Conservation (phyloP, 148 eudicot genomes). For the Selenicereus undatus region DNA sequence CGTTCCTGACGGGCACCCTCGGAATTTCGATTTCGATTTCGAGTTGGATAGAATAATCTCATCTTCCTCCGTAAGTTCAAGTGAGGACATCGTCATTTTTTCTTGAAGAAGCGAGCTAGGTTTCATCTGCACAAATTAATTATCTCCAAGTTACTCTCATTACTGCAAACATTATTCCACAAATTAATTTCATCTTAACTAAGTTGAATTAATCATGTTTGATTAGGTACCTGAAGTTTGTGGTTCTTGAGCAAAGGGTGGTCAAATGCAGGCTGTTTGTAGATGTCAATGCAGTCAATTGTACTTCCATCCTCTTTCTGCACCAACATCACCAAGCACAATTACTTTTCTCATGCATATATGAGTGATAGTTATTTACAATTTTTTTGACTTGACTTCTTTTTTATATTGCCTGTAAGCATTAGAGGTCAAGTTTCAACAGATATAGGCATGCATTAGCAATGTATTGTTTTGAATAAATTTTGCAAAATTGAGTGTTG, state of each 20-base stretch:
- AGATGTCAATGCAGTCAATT: slow-evolving; percentile 17
- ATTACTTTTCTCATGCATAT: too few species aligned
- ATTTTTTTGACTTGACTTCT: too few species aligned
- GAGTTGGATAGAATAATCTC: neutral
- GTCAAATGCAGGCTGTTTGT: slow-evolving; percentile 24
- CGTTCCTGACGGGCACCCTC: slow-evolving; percentile 15
- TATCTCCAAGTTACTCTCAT: neutral
- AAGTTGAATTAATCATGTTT: too few species aligned
- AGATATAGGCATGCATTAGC: too few species aligned
- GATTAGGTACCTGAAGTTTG: slow-evolving; percentile 13
- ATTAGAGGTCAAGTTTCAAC: too few species aligned
- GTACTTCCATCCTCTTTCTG: slow-evolving; percentile 13
- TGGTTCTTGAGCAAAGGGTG: slow-evolving; percentile 22
- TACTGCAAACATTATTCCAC: neutral
- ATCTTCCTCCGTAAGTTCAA: neutral
- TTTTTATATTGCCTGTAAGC: too few species aligned
- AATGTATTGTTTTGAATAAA: too few species aligned
- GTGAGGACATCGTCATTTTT: neutral
- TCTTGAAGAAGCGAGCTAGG: slow-evolving; percentile 9
- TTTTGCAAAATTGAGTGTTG: too few species aligned
- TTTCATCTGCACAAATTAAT: neutral
- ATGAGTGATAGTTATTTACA: too few species aligned
- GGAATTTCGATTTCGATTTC: slow-evolving; percentile 3
- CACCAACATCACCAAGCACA: neutral
- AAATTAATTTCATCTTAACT: neutral